Percentiles rank a stretch among this genome's conserved stretches.
Evolutionary conservation across 805 yeast genomes (phyloP).

Genomic region (Candida piceae): DNA sequence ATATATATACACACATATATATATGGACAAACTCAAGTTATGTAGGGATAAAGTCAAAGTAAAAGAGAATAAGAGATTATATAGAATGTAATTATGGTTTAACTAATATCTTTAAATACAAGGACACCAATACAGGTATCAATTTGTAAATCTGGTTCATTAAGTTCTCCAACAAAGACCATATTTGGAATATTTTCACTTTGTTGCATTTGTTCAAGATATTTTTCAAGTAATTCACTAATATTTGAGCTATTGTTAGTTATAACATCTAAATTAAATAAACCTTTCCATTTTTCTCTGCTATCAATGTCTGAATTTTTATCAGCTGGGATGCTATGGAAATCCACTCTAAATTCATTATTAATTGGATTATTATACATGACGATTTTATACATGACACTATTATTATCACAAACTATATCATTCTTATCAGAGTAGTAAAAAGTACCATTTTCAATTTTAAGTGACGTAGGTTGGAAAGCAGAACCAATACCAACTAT

Average conservation of each 20-base stretch:
- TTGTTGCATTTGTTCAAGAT: conserved; percentile 8
- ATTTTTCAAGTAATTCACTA: conserved; percentile 10
- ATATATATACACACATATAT: no score
- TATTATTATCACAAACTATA: background rate
- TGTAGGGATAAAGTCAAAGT: no score
- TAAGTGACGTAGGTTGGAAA: conserved; percentile 2
- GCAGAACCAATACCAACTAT: conserved; percentile 14
- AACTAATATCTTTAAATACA: conserved; percentile 11
- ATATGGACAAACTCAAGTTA: no score
- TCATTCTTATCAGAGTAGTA: conserved; percentile 12
- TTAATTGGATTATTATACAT: conserved; percentile 9
- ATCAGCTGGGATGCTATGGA: conserved; percentile 6
- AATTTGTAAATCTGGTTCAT: conserved; percentile 9
- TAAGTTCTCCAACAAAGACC: conserved; percentile 13
- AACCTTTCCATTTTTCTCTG: conserved; percentile 19
- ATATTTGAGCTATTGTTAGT: conserved; percentile 8
- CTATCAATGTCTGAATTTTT: conserved; percentile 4
- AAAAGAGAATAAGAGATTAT: no score
- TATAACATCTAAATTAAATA: conserved; percentile 6
- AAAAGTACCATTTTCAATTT: conserved; percentile 6
- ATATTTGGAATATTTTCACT: conserved; percentile 25
- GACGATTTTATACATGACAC: conserved; percentile 6
- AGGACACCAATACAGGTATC: conserved; percentile 19
- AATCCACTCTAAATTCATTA: conserved; percentile 11
- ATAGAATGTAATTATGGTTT: no score